Conservation (phyloP, 345 rosid species). For the Carallia brachiata region DNA sequence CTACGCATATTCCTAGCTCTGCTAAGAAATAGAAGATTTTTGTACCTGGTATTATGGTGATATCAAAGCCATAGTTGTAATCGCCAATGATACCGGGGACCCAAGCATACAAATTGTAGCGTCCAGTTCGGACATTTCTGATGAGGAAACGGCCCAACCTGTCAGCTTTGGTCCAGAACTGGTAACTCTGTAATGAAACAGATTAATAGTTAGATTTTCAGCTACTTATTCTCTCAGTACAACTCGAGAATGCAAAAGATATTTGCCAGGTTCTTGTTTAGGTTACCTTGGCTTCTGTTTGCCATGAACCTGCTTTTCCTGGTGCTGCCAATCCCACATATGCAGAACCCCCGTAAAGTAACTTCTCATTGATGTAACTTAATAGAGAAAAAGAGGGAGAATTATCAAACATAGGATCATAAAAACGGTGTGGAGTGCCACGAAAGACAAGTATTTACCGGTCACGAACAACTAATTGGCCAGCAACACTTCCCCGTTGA, state of each 20-base stretch:
- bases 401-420: neutral
- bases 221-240: neutral
- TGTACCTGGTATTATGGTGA: constrained; percentile 54
- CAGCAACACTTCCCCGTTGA: constrained; percentile 58
- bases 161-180: constrained; percentile 70
- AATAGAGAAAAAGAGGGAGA: neutral
- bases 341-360: constrained; percentile 38
- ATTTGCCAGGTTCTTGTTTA: neutral
- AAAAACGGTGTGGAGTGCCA: neutral
- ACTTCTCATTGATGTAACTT: constrained; percentile 28
- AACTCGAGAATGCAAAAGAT: neutral
- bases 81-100: constrained; percentile 63
- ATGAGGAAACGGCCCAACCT: constrained; percentile 51
- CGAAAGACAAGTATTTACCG: constrained; percentile 25
- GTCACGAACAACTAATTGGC: constrained; percentile 64
- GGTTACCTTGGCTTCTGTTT: constrained; percentile 66
- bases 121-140: constrained; percentile 52
- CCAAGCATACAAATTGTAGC: constrained; percentile 69
- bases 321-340: constrained; percentile 68
- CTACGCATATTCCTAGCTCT: no score
- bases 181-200: constrained; percentile 58
- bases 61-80: constrained; percentile 35
- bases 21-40: no score
- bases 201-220: neutral
- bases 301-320: constrained; percentile 80